phyloP scores from a whole-genome alignment of 2,329 filamentous ascomycete genomes.

The Aspergillus fijiensis region DNA sequence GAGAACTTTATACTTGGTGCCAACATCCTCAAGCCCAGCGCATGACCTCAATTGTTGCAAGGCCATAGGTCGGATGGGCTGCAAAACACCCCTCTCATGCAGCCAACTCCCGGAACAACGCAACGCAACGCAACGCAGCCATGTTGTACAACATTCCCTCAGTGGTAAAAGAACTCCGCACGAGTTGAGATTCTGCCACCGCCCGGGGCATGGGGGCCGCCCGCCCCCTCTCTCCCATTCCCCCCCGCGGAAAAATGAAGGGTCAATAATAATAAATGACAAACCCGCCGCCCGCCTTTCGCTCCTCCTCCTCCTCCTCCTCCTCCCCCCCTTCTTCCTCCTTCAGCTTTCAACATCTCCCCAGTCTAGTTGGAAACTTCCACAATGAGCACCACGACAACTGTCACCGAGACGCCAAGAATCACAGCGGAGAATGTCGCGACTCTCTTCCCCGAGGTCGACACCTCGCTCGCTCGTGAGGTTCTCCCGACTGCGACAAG shows the following conservation, averaged over 20 bases:
- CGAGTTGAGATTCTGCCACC: conserved; percentile 3
- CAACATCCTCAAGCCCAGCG: background rate
- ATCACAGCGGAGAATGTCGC: conserved; percentile 86
- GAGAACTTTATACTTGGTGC: background rate
- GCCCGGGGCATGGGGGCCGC: background rate
- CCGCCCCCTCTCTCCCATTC: background rate
- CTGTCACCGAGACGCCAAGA: conserved; percentile 53
- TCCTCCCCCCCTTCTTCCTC: background rate
- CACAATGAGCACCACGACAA: conserved; percentile 49
- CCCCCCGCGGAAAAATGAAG: background rate
- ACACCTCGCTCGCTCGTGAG: conserved; percentile 58
- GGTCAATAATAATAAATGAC: background rate
- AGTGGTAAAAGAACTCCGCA: background rate
- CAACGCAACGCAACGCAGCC: background rate
- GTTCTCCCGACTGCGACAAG: conserved; percentile 45
- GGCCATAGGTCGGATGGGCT: background rate
- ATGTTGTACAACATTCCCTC: background rate
- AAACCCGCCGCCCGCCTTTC: background rate
- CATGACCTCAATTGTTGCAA: background rate
- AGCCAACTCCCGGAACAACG: background rate
- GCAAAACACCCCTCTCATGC: background rate
- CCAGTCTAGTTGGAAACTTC: background rate
- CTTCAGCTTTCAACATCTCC: background rate
- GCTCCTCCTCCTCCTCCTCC: background rate
- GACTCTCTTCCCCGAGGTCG: conserved; percentile 81